Evolutionary conservation across 768 basidiomycete genomes (phyloP).

Genomic region (Hericium alpestre): DNA sequence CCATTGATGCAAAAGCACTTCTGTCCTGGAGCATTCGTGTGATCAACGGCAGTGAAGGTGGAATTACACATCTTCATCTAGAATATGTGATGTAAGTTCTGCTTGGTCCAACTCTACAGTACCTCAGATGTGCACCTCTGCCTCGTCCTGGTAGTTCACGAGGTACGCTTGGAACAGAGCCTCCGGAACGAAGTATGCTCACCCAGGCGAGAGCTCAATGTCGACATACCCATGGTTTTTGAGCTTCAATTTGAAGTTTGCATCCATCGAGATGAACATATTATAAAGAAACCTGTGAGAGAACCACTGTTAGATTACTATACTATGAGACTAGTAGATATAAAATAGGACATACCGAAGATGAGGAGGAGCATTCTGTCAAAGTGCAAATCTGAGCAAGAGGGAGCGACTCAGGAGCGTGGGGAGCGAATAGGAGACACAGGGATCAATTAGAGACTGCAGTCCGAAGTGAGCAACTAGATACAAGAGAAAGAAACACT

Average conservation of each 20-base stretch:
- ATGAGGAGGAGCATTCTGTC: too few relatives aligned
- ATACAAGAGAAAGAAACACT: too few relatives aligned
- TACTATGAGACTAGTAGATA: too few relatives aligned
- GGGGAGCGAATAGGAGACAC: too few relatives aligned
- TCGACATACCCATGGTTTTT: constrained; percentile 15
- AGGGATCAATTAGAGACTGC: too few relatives aligned
- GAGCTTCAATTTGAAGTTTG: constrained; percentile 21
- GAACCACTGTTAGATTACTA: too few relatives aligned
- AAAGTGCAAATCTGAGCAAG: too few relatives aligned
- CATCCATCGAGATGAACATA: constrained; percentile 19
- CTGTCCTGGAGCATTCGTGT: neutral
- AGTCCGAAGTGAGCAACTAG: too few relatives aligned
- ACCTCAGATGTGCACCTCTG: neutral
- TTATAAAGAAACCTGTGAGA: constrained; percentile 21
- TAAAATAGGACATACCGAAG: too few relatives aligned
- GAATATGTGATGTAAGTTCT: too few relatives aligned
- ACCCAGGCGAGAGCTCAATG: constrained; percentile 3
- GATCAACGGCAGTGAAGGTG: neutral
- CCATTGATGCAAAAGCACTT: neutral
- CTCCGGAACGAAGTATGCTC: constrained; percentile 11
- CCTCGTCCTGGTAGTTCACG: neutral
- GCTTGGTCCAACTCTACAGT: neutral
- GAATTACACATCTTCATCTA: neutral
- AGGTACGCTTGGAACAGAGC: constrained; percentile 1
- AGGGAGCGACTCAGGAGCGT: too few relatives aligned